phyloP scores from a whole-genome alignment of 345 rosid species.

The Acer yangbiense region DNA sequence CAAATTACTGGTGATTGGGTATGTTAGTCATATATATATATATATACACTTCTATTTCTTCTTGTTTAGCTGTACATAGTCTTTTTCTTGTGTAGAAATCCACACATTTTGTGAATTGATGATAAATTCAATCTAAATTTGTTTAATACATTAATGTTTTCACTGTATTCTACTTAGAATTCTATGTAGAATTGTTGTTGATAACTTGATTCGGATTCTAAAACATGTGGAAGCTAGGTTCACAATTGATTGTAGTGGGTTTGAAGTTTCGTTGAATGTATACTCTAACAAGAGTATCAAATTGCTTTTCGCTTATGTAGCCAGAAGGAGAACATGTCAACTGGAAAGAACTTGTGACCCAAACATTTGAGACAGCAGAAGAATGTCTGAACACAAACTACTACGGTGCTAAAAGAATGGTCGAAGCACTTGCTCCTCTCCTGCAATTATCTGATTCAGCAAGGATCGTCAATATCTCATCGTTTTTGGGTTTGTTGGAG shows the following conservation, averaged over 20 bases:
- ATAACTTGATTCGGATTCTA: too few species aligned
- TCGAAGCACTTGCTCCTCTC: conserved; percentile 22
- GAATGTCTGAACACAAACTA: conserved; percentile 30
- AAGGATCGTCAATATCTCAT: conserved; percentile 38
- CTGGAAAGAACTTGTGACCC: conserved; percentile 20
- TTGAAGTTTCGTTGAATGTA: too few species aligned
- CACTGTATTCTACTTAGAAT: too few species aligned
- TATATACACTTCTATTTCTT: too few species aligned
- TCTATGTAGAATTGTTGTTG: too few species aligned
- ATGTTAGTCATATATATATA: conserved; percentile 9
- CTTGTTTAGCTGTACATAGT: too few species aligned
- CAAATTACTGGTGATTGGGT: conserved; percentile 12
- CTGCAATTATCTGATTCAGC: conserved; percentile 40
- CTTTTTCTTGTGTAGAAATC: too few species aligned
- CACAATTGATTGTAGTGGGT: neutral
- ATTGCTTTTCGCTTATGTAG: neutral
- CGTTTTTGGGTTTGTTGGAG: conserved; percentile 12
- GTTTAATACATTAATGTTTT: too few species aligned
- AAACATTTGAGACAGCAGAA: conserved; percentile 20
- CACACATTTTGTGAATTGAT: too few species aligned
- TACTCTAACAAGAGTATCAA: neutral
- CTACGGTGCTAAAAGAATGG: conserved; percentile 29
- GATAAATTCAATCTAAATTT: too few species aligned
- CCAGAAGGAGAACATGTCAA: neutral
- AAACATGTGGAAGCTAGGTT: neutral